Evolutionary conservation across 768 basidiomycete species (phyloP).

Genomic region (Lentinula lateritia): DNA sequence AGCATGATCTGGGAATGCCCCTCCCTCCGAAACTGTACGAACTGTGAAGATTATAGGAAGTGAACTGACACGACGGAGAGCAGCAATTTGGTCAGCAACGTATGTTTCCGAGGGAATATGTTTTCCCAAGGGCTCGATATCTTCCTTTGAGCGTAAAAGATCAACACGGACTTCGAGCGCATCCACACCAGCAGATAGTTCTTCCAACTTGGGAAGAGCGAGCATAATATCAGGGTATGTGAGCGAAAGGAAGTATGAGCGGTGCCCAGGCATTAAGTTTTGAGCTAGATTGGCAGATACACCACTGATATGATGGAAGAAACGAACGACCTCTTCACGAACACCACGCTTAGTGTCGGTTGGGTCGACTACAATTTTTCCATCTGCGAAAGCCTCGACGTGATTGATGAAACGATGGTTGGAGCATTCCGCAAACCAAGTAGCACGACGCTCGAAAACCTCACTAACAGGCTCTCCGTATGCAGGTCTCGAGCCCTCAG

Average conservation of each 20-base stretch:
- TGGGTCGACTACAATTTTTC: conserved; percentile 11
- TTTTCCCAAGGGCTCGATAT: conserved; percentile 39
- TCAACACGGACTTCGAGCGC: conserved; percentile 95
- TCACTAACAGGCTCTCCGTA: conserved; percentile 85
- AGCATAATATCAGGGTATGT: conserved; percentile 86
- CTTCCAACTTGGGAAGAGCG: conserved; percentile 62
- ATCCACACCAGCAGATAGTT: conserved; percentile 78
- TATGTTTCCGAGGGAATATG: conserved; percentile 64
- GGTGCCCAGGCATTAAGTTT: conserved; percentile 44
- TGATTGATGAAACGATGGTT: conserved; percentile 82
- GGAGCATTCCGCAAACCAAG: conserved; percentile 82
- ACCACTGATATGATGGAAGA: conserved; percentile 87
- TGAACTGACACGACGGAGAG: conserved; percentile 66
- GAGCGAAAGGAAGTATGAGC: conserved; percentile 90
- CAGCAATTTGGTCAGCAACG: conserved; percentile 76
- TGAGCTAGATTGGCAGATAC: conserved; percentile 56
- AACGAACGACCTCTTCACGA: conserved; percentile 65
- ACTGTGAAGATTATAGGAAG: conserved; percentile 93
- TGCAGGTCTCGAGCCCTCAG: conserved; percentile 62
- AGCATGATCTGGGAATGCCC: conserved; percentile 80
- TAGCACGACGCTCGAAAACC: conserved; percentile 77
- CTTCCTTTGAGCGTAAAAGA: conserved; percentile 53
- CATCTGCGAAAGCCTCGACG: conserved; percentile 30
- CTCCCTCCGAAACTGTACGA: conserved; percentile 83
- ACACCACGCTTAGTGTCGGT: conserved; percentile 26